phyloP scores from a whole-genome alignment of 2,329 filamentous ascomycete species.

The Aspergillus chevalieri region DNA sequence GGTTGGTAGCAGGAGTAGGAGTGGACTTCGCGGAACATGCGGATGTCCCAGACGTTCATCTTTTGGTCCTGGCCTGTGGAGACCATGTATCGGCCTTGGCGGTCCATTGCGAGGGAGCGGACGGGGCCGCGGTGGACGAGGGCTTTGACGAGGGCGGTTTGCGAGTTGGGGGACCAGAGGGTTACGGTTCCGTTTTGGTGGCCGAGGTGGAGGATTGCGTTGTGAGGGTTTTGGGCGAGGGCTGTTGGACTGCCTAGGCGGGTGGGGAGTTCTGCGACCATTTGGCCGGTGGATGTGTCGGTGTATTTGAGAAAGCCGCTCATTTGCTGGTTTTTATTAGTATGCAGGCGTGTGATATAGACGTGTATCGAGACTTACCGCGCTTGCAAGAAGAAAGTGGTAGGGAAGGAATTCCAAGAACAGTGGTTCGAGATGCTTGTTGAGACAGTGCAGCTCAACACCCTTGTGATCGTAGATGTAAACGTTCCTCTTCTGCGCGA shows the following conservation, averaged over 20 bases:
- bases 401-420: constrained; percentile 96
- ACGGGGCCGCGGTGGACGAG: constrained; percentile 86
- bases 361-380: constrained; percentile 49
- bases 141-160: constrained; percentile 81
- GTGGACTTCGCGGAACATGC: constrained; percentile 89
- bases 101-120: constrained; percentile 74
- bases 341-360: not conserved
- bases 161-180: constrained; percentile 89
- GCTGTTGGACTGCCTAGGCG: constrained; percentile 77
- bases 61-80: constrained; percentile 81
- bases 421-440: constrained; percentile 83
- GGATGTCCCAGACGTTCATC: constrained; percentile 94
- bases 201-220: constrained; percentile 84
- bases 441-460: constrained; percentile 85
- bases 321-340: constrained; percentile 50
- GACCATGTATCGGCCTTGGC: constrained; percentile 92
- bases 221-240: constrained; percentile 82
- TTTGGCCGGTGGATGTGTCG: constrained; percentile 86
- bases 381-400: constrained; percentile 85
- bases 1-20: constrained; percentile 80
- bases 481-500: constrained; percentile 91
- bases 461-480: constrained; percentile 94
- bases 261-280: constrained; percentile 79
- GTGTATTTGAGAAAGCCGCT: constrained; percentile 87
- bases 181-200: constrained; percentile 94